Evolutionary conservation across 2,329 filamentous ascomycete genomes (phyloP).

Genomic region (Penicillium sclerotigenum): DNA sequence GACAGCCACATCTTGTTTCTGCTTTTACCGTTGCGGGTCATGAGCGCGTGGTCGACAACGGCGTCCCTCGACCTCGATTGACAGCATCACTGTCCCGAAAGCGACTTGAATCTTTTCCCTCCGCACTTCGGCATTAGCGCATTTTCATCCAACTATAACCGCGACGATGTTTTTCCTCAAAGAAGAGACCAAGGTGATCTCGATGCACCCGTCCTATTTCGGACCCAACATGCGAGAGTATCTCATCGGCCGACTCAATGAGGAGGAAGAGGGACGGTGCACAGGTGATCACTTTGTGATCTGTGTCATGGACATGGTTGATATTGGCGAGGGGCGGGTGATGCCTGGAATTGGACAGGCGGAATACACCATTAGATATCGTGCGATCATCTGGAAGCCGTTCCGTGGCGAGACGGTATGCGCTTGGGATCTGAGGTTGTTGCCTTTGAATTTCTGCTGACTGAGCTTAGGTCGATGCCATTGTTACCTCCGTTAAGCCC

Average conservation of each 20-base stretch:
- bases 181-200: slow-evolving; percentile 91
- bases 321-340: slow-evolving; percentile 90
- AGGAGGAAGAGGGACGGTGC: slow-evolving; percentile 92
- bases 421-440: slow-evolving; percentile 17
- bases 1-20: neutral
- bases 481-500: slow-evolving; percentile 85
- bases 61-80: slow-evolving; percentile 14
- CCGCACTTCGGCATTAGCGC: neutral
- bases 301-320: slow-evolving; percentile 93
- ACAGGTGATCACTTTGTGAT: slow-evolving; percentile 97
- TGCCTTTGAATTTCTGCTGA: slow-evolving; percentile 26
- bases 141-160: slow-evolving; percentile 3
- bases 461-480: slow-evolving; percentile 73
- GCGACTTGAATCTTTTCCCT: neutral
- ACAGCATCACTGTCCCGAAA: slow-evolving; percentile 1
- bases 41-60: slow-evolving; percentile 11
- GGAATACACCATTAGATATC: slow-evolving; percentile 91
- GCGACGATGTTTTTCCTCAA: slow-evolving; percentile 92
- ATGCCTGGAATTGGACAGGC: slow-evolving; percentile 87
- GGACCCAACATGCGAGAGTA: slow-evolving; percentile 89
- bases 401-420: slow-evolving; percentile 97
- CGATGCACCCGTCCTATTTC: slow-evolving; percentile 95
- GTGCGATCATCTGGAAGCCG: slow-evolving; percentile 94
- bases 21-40: slow-evolving; percentile 10
- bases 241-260: slow-evolving; percentile 81